Conservation (phyloP, 2,329 filamentous ascomycete species). For the Arachnopeziza araneosa region DNA sequence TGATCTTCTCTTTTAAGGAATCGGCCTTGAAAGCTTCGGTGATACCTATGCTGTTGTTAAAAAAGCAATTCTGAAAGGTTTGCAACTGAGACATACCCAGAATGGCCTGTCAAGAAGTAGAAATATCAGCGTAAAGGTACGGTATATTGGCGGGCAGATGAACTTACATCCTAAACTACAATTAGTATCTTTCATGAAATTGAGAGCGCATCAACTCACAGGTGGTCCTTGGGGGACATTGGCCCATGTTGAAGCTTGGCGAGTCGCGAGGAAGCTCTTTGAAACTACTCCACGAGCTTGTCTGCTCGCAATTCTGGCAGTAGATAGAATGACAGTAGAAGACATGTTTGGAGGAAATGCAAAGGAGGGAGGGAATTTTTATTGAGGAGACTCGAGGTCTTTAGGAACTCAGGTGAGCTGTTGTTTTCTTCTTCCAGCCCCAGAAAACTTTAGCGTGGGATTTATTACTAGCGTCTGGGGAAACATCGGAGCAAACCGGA, state of each 20-base stretch:
- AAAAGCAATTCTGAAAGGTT: constrained; percentile 13
- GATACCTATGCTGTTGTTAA: constrained; percentile 54
- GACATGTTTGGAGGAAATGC: neutral
- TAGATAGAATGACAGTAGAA: constrained; percentile 47
- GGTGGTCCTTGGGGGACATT: constrained; percentile 91
- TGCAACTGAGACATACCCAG: constrained; percentile 50
- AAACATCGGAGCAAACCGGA: neutral
- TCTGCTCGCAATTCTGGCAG: constrained; percentile 48
- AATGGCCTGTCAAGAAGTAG: constrained; percentile 56
- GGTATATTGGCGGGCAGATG: neutral
- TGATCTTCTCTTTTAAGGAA: constrained; percentile 91
- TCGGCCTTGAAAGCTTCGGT: constrained; percentile 99
- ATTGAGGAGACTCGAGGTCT: neutral
- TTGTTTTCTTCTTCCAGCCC: neutral
- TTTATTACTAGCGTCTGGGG: neutral
- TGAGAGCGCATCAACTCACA: constrained; percentile 49
- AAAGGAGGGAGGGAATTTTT: neutral
- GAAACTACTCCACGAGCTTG: constrained; percentile 32
- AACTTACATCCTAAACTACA: constrained; percentile 32
- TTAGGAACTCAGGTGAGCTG: neutral
- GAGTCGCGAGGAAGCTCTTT: constrained; percentile 20
- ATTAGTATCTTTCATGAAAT: constrained; percentile 3
- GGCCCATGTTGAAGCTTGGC: constrained; percentile 68
- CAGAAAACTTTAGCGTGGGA: too few species aligned
- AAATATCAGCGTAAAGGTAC: constrained; percentile 13